Evolutionary conservation across 2,329 filamentous ascomycete genomes (phyloP).

Genomic region (Verticillium zaregamsianum): DNA sequence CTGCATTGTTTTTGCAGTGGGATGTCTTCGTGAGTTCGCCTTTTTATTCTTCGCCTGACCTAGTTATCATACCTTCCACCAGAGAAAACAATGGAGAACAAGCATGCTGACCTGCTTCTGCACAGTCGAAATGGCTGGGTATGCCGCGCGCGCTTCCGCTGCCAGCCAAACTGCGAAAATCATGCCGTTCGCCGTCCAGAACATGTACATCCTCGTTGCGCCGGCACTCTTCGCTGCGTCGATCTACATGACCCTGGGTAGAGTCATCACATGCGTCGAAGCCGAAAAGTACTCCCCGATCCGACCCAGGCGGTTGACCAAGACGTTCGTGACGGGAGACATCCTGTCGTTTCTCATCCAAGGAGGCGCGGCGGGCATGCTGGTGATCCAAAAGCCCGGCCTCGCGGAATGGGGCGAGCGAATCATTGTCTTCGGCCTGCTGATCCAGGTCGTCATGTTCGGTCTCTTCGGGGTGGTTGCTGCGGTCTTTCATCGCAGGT

Average conservation of each 20-base stretch:
- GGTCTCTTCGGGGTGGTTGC: slow-evolving; percentile 48
- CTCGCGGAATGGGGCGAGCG: slow-evolving; percentile 35
- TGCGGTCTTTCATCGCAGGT: slow-evolving; percentile 41
- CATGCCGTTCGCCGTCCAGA: background rate
- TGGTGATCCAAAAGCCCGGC: slow-evolving; percentile 11
- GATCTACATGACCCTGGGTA: slow-evolving; percentile 21
- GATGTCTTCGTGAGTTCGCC: slow-evolving; percentile 31
- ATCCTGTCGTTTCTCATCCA: slow-evolving; percentile 39
- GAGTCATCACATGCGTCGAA: slow-evolving; percentile 24
- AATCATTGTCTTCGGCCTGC: slow-evolving; percentile 52
- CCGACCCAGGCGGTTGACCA: slow-evolving; percentile 31
- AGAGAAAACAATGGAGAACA: too few species aligned
- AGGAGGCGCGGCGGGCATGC: slow-evolving; percentile 27
- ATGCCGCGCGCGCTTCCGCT: background rate
- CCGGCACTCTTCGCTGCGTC: slow-evolving; percentile 12
- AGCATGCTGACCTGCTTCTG: too few species aligned
- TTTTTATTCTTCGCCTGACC: slow-evolving; percentile 38
- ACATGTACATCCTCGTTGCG: slow-evolving; percentile 12
- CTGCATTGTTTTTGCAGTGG: slow-evolving; percentile 35
- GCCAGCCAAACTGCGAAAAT: background rate
- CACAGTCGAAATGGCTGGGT: background rate
- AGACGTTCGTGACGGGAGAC: slow-evolving; percentile 42
- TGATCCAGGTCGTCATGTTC: slow-evolving; percentile 55
- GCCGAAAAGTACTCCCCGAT: slow-evolving; percentile 14
- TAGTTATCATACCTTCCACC: too few species aligned